A percentile compares a stretch with the other conserved stretches of the same genome.
Evolutionary conservation across 176 grass and related monocot genomes (phyloP).

Genomic region (Ananas comosus): DNA sequence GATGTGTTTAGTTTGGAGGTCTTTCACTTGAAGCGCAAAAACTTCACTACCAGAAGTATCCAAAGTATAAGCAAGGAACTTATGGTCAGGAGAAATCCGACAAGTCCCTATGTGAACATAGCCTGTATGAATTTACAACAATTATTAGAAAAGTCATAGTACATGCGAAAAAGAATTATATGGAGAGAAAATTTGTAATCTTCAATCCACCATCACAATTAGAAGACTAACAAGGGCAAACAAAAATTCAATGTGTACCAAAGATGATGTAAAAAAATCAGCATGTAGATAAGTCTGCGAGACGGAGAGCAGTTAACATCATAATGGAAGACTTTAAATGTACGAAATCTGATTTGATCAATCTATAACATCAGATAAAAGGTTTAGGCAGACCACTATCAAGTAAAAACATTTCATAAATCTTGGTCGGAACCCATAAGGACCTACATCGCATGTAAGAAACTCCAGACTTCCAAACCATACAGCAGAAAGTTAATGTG

Average conservation of each 20-base stretch:
- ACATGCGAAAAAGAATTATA: not conserved
- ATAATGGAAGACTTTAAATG: not conserved
- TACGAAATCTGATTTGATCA: not conserved
- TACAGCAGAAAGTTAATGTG: not conserved
- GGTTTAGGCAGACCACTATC: no score
- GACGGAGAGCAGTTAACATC: no score
- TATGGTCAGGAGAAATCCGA: constrained; percentile 79
- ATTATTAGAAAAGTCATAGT: constrained; percentile 13
- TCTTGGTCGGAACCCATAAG: no score
- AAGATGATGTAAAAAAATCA: no score
- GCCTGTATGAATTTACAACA: constrained; percentile 37
- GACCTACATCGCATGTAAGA: no score
- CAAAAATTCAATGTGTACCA: no score
- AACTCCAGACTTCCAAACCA: no score
- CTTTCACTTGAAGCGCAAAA: constrained; percentile 72
- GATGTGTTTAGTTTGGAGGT: constrained; percentile 42
- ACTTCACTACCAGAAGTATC: constrained; percentile 87
- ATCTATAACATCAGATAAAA: no score
- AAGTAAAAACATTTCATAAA: no score
- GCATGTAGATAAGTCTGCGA: no score
- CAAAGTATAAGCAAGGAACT: constrained; percentile 78
- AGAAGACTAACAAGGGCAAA: not conserved
- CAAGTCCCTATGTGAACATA: constrained; percentile 92
- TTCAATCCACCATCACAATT: not conserved
- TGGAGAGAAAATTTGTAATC: not conserved